These are phyloP conservation scores for Cinnamomum chago DNA, from an alignment of 164 flowering plant genomes.

Conservation along the genomic window DNA sequence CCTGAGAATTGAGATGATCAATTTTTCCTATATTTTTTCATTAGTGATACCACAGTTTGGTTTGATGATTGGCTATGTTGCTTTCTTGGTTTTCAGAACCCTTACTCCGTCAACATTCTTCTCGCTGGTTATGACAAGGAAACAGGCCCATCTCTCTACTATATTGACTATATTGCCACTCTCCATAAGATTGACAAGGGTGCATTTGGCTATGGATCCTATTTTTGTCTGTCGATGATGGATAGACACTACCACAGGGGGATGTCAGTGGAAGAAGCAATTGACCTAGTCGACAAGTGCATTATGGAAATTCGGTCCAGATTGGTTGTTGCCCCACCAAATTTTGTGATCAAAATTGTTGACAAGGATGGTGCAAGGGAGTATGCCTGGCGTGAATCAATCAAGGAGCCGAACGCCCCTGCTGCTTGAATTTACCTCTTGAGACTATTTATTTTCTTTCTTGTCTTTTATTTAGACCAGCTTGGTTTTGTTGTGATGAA, in stretches of 20 bases:
- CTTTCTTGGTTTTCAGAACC: conserved; percentile 48
- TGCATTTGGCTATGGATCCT: conserved; percentile 95
- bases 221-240: conserved; percentile 88
- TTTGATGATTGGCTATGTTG: too few species aligned
- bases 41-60: too few species aligned
- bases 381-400: conserved; percentile 81
- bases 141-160: conserved; percentile 80
- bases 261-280: conserved; percentile 87
- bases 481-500: too few species aligned
- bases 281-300: conserved; percentile 85
- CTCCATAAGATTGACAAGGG: conserved; percentile 94
- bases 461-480: too few species aligned
- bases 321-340: conserved; percentile 94
- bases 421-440: conserved; percentile 22
- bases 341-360: conserved; percentile 91
- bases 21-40: too few species aligned
- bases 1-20: too few species aligned
- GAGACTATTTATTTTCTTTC: too few species aligned
- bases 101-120: conserved; percentile 80
- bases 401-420: conserved; percentile 39
- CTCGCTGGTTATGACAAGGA: conserved; percentile 94
- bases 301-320: conserved; percentile 80
- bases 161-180: conserved; percentile 93
- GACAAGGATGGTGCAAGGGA: conserved; percentile 94
- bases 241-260: conserved; percentile 85